Percentiles rank a stretch among this genome's conserved stretches.
Conservation (phyloP, 768 basidiomycete species). For the Chalciporus sphaerocephalus region DNA sequence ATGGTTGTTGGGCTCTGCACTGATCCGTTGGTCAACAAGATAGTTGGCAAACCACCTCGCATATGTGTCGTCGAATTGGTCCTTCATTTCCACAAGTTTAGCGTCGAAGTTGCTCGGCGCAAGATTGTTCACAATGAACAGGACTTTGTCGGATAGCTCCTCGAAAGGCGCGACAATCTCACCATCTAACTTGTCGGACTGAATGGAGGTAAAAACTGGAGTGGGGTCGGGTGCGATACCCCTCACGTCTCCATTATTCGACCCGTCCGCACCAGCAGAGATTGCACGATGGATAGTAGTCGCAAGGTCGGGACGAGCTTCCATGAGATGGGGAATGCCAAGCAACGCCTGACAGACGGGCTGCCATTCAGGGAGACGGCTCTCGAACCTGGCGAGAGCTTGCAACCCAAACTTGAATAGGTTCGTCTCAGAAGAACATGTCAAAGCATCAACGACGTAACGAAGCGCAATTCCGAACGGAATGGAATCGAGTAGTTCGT, state of each 20-base stretch:
- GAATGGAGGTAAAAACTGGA: slow-evolving; percentile 73
- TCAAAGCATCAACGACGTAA: slow-evolving; percentile 91
- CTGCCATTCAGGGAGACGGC: slow-evolving; percentile 85
- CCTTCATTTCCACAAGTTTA: slow-evolving; percentile 83
- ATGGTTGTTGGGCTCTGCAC: slow-evolving; percentile 96
- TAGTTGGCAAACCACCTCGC: slow-evolving; percentile 98
- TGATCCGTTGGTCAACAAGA: slow-evolving; percentile 92
- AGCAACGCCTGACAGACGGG: slow-evolving; percentile 87
- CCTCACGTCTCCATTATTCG: slow-evolving; percentile 37
- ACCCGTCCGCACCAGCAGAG: slow-evolving; percentile 44
- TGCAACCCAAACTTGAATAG: slow-evolving; percentile 94
- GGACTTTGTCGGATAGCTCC: slow-evolving; percentile 85
- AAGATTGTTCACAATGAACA: slow-evolving; percentile 98
- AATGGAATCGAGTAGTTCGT: slow-evolving; percentile 88
- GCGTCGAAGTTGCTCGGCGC: slow-evolving; percentile 89
- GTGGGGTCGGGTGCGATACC: slow-evolving; percentile 39
- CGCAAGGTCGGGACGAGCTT: slow-evolving; percentile 78
- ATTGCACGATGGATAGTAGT: slow-evolving; percentile 68
- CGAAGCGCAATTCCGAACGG: slow-evolving; percentile 95
- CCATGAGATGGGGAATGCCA: slow-evolving; percentile 80
- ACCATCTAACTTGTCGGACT: slow-evolving; percentile 60
- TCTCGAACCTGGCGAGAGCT: slow-evolving; percentile 84
- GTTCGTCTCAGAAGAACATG: slow-evolving; percentile 86
- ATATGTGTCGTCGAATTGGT: slow-evolving; percentile 76
- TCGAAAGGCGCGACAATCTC: slow-evolving; percentile 71